These are phyloP conservation scores for Linnemannia schmuckeri DNA, from an alignment of 192 early-diverging fungal species.

Conservation along the genomic window DNA sequence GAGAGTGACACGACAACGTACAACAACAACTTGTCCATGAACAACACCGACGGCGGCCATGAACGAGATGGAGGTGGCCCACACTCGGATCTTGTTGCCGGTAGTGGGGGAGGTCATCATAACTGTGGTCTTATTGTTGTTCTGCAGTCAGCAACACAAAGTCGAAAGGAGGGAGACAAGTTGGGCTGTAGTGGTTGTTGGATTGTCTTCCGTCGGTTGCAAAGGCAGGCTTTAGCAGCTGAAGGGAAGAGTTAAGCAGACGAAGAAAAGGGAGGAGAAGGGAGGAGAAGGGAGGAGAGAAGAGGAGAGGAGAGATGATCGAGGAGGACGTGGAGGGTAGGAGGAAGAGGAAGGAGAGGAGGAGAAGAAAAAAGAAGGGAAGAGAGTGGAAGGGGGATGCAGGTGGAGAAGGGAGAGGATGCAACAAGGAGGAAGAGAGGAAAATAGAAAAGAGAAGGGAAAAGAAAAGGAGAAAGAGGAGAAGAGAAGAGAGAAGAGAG, in stretches of 20 bases:
- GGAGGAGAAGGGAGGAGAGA: neutral
- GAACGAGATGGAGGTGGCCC: conserved; percentile 13
- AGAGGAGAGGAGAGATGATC: neutral
- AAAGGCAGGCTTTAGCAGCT: neutral
- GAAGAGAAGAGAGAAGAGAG: neutral
- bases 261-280: neutral
- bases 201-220: neutral
- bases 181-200: neutral
- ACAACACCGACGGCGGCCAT: conserved; percentile 23
- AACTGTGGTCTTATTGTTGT: neutral
- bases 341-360: neutral
- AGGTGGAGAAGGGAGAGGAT: neutral
- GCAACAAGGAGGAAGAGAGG: conserved; percentile 9
- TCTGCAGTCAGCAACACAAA: neutral
- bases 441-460: neutral
- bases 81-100: conserved; percentile 5
- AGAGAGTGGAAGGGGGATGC: conserved; percentile 1
- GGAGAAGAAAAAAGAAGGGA: neutral
- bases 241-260: neutral
- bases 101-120: neutral
- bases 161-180: neutral
- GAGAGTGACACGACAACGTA: neutral
- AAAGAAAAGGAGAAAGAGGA: neutral
- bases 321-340: neutral
- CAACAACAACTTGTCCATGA: conserved; percentile 17